Conservation (phyloP, 2,329 filamentous ascomycete genomes). For the Tolypocladium inflatum region DNA sequence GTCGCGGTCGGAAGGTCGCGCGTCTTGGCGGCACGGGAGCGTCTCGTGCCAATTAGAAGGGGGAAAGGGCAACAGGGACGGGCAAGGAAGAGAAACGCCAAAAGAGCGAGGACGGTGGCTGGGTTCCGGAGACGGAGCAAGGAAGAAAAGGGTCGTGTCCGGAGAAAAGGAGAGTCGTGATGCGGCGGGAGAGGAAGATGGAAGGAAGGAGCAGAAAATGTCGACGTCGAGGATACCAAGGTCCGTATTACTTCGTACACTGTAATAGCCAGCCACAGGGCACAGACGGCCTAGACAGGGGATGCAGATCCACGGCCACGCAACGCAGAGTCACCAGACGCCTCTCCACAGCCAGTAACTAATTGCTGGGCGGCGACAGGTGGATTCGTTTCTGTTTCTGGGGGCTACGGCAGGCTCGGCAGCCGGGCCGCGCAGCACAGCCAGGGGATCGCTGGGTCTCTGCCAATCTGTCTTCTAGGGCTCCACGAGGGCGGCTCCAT, state of each 20-base stretch:
- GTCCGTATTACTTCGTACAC: neutral
- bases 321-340: neutral
- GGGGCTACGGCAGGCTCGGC: neutral
- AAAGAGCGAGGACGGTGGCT: neutral
- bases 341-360: neutral
- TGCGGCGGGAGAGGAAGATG: neutral
- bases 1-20: slow-evolving; percentile 3
- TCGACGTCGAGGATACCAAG: neutral
- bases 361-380: neutral
- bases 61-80: neutral
- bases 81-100: neutral
- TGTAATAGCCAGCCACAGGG: neutral
- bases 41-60: slow-evolving; percentile 1
- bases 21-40: slow-evolving; percentile 2
- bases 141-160: neutral
- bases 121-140: neutral
- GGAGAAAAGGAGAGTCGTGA: neutral
- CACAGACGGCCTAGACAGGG: neutral
- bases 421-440: neutral
- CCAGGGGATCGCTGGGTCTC: neutral
- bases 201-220: neutral
- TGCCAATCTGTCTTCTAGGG: neutral
- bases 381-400: neutral
- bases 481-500: neutral
- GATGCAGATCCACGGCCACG: neutral